These are phyloP conservation scores for Theobroma cacao DNA, from an alignment of 345 rosid genomes.

Conservation along the genomic window DNA sequence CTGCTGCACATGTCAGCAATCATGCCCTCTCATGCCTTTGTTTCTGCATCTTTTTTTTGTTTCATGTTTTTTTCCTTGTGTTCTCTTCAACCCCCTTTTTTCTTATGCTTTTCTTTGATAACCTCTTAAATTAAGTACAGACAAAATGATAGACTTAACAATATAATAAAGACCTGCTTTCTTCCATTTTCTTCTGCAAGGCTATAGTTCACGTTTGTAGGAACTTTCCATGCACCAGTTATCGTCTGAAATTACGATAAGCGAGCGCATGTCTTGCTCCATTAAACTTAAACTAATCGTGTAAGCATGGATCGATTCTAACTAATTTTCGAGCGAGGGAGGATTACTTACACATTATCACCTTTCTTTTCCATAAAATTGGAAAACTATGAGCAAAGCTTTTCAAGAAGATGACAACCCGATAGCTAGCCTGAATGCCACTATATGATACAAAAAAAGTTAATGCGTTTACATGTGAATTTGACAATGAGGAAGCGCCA, in stretches of 20 bases:
- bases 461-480: neutral
- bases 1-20: neutral
- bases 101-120: neutral
- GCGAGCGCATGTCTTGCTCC: neutral
- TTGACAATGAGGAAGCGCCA: no score
- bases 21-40: neutral
- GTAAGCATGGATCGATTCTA: neutral
- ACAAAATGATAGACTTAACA: no score
- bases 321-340: neutral
- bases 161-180: neutral
- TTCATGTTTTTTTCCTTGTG: neutral
- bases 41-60: neutral
- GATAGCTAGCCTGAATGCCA: neutral
- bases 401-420: neutral
- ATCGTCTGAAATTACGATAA: no score
- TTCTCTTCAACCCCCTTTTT: neutral
- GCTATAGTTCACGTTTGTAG: no score
- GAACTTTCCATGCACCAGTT: no score
- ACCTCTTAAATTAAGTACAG: no score
- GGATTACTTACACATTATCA: conserved; percentile 2
- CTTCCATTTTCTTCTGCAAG: no score
- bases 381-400: neutral
- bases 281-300: neutral
- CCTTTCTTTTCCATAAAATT: neutral
- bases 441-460: no score